These are phyloP conservation scores for Phanerochaete carnosa DNA, from an alignment of 768 basidiomycete species.

Conservation along the genomic window DNA sequence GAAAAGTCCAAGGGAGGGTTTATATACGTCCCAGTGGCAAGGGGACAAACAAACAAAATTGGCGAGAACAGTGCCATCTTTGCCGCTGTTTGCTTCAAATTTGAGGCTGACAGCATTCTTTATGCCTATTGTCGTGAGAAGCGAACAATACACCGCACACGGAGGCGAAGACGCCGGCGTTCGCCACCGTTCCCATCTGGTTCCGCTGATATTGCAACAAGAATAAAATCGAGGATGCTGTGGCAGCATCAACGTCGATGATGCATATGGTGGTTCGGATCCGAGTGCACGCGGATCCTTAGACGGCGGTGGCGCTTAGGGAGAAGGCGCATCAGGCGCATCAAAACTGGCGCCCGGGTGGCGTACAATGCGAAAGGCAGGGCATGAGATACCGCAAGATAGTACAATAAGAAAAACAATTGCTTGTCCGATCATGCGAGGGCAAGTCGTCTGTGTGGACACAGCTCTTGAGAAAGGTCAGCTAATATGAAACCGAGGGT, in stretches of 20 bases:
- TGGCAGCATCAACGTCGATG: not conserved
- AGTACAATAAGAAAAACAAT: no score
- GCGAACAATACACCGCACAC: not conserved
- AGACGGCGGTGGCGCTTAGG: no score
- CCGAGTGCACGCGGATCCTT: no score
- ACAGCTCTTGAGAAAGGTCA: no score
- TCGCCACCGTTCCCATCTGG: not conserved
- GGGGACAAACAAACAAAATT: not conserved
- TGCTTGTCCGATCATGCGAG: no score
- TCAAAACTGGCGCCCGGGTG: no score
- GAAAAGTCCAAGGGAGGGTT: not conserved
- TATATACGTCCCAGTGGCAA: not conserved
- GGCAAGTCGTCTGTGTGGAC: no score
- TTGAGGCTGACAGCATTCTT: not conserved
- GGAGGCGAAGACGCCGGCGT: not conserved
- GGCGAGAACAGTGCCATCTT: not conserved
- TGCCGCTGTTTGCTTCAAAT: not conserved
- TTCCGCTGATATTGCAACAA: not conserved
- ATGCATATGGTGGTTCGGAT: not conserved
- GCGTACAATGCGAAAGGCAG: no score
- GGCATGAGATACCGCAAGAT: no score
- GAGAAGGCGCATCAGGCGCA: no score
- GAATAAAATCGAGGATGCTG: not conserved
- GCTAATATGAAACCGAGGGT: no score
- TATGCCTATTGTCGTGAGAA: not conserved